Conservation (phyloP, 495 filamentous ascomycete species). For the Cercophora sp. region DNA sequence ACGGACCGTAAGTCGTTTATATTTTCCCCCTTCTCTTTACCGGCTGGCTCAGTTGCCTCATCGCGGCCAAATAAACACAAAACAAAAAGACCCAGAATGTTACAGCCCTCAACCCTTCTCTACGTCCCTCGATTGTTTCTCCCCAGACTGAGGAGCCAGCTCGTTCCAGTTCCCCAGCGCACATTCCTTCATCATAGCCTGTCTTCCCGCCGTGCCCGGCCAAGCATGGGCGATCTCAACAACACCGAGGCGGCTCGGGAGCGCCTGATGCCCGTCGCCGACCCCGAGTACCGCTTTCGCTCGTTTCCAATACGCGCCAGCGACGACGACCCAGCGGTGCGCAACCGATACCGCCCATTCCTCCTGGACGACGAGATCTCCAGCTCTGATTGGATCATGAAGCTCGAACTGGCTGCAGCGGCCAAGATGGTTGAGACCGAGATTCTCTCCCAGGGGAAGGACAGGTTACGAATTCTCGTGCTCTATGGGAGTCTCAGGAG, state of each 20-base stretch:
- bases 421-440: conserved; percentile 47
- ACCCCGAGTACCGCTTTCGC: conserved; percentile 21
- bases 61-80: too few relatives aligned
- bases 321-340: conserved; percentile 47
- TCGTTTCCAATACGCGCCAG: conserved; percentile 40
- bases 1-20: too few relatives aligned
- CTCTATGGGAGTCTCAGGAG: conserved; percentile 59
- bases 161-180: too few relatives aligned
- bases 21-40: too few relatives aligned
- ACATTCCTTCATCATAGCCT: too few relatives aligned
- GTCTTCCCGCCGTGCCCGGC: too few relatives aligned
- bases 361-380: conserved; percentile 36
- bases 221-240: conserved; percentile 40
- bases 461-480: conserved; percentile 58
- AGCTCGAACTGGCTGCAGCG: conserved; percentile 54
- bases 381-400: conserved; percentile 50
- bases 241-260: conserved; percentile 31
- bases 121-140: too few relatives aligned
- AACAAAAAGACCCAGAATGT: too few relatives aligned
- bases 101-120: too few relatives aligned
- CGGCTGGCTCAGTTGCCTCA: too few relatives aligned
- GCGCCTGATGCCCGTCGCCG: conserved; percentile 8
- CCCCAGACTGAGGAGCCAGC: too few relatives aligned
- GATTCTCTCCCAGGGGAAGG: conserved; percentile 36
- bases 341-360: conserved; percentile 57